These are phyloP conservation scores for Geosmithia flava DNA, from an alignment of 2,329 filamentous ascomycete species.

Conservation along the genomic window DNA sequence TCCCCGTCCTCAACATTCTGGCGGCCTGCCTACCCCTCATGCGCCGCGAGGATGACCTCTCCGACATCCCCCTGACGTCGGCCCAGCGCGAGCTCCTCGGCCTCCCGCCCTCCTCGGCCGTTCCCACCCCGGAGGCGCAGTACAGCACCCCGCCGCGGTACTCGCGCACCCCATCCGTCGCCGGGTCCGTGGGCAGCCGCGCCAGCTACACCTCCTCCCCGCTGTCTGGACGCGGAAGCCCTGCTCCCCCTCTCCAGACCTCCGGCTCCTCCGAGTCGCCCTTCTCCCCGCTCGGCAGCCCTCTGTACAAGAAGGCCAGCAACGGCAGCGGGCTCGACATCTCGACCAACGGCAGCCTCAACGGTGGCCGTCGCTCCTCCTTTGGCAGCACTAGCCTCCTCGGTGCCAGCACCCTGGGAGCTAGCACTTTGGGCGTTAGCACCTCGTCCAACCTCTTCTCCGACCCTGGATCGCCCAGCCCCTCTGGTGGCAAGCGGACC, in stretches of 20 bases:
- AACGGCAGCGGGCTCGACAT: constrained; percentile 22
- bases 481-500: constrained; percentile 51
- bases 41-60: constrained; percentile 60
- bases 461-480: constrained; percentile 59
- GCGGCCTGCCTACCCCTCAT: constrained; percentile 62
- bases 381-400: constrained; percentile 46
- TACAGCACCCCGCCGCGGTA: constrained; percentile 85
- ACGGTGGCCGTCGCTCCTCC: constrained; percentile 46
- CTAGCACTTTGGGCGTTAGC: constrained; percentile 33
- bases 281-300: constrained; percentile 31
- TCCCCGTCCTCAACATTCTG: constrained; percentile 59
- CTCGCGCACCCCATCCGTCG: constrained; percentile 56
- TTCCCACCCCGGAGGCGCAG: constrained; percentile 52
- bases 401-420: constrained; percentile 24
- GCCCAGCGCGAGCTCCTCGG: constrained; percentile 72
- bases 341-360: constrained; percentile 20
- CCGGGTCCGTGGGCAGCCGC: constrained; percentile 48
- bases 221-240: constrained; percentile 41
- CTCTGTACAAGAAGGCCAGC: constrained; percentile 49
- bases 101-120: constrained; percentile 52
- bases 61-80: constrained; percentile 75
- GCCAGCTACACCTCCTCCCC: constrained; percentile 46
- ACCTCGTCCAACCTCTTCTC: constrained; percentile 34
- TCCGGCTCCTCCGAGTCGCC: constrained; percentile 31
- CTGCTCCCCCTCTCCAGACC: constrained; percentile 16